Base-by-base conservation (phyloP, 495 filamentous ascomycete genomes). In the Penicillium alfredii region DNA sequence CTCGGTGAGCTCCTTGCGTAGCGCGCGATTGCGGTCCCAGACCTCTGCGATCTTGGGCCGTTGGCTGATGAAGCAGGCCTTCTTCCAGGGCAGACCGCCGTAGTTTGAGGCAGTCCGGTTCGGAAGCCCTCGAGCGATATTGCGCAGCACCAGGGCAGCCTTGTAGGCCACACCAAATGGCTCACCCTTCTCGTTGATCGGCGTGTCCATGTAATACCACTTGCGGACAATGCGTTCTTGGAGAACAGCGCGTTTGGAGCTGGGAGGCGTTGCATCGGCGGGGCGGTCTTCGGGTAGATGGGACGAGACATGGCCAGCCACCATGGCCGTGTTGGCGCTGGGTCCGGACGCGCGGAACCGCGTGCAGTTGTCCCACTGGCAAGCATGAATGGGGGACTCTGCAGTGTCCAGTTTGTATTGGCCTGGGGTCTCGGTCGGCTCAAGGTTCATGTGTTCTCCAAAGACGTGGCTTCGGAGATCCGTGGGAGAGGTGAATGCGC, bases 161-260 rank as follows among this genome's bases (percentile, higher is more conserved):
- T 84, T 86, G 23, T 94, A 74, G 6, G 92, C 86, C 27, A 96
- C 77, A 4, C 92, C 92, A 13, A 79, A 75, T 0, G 90, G 82
- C 40, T 94, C 82, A 26, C 76, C 74, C 17, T 79, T 71, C 47
- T 96, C 92, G 53, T 94, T 90, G n/a, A 75, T 63, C 0, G 76
- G 72, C 1, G 89, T 94, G 43, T 86, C 78, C 47, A 69, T 62
- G 31, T 75, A 68, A 32, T 54, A 59, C 57, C 53, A 63, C 35
- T 55, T 70, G 45, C 55, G 67, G n/a, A 56, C 63, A 25, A 65
- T 60, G 17, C 59, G 60, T 30, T 65, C 63, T 38, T 64, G 65
- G n/a, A 66, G 61, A 34, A 60, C 53, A 12, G 40, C 47, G 21
- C 53, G 69, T 43, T 62, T 61, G 19, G 61, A 59, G n/a, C 44